phyloP scores from a whole-genome alignment of 345 rosid genomes.

The Conringia planisiliqua region DNA sequence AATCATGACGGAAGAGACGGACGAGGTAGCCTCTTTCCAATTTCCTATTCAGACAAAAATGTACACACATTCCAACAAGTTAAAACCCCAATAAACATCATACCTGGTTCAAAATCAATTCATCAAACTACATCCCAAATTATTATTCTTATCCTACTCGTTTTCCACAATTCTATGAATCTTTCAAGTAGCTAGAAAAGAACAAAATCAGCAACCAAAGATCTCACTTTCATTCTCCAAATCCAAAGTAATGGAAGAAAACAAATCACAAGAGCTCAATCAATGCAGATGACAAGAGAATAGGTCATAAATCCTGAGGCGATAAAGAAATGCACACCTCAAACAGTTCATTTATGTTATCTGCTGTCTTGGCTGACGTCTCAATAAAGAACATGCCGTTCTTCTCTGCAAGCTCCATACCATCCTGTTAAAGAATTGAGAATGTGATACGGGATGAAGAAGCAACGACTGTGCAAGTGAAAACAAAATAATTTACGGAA shows the following conservation, averaged over 20 bases:
- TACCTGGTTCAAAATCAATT: not conserved
- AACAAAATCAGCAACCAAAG: not conserved
- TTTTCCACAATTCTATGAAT: not conserved
- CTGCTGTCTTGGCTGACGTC: slow-evolving; percentile 97
- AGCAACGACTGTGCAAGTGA: not conserved
- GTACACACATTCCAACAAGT: slow-evolving; percentile 16
- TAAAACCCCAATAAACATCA: not conserved
- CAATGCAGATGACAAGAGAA: not conserved
- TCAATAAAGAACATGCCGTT: slow-evolving; percentile 97
- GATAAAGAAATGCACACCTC: slow-evolving; percentile 47
- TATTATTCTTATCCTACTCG: not conserved
- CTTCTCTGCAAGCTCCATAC: slow-evolving; percentile 87
- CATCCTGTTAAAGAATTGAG: slow-evolving; percentile 56
- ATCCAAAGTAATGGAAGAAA: not conserved
- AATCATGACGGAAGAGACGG: slow-evolving; percentile 54
- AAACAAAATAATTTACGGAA: not conserved
- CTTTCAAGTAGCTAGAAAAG: not conserved
- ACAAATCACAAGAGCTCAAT: not conserved
- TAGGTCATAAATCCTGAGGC: not conserved
- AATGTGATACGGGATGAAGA: slow-evolving; percentile 3
- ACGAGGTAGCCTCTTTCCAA: slow-evolving; percentile 84
- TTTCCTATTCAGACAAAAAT: slow-evolving; percentile 57
- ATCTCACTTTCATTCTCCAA: not conserved
- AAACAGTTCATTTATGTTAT: slow-evolving; percentile 86
- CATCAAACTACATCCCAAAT: not conserved